A percentile compares a stretch with the other conserved stretches of the same genome.
Conservation (phyloP, 169 alveolate species). For the Cryptosporidium ubiquitum region DNA sequence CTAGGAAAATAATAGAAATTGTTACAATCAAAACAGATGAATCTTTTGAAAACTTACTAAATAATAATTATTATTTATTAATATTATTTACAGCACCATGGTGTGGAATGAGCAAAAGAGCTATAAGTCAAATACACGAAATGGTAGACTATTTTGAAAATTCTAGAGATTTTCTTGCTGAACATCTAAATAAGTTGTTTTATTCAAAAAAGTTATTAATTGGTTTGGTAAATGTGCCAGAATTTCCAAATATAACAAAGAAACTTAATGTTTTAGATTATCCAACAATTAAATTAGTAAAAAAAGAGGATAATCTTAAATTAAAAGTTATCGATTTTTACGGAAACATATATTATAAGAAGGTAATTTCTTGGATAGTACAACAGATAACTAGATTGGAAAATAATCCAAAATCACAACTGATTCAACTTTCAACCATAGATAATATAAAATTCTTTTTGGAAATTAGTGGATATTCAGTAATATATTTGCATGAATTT, state of each 20-base stretch:
- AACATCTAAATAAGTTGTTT: constrained; percentile 3
- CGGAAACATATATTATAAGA: constrained; percentile 37
- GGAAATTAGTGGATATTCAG: constrained; percentile 3
- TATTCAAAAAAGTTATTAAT: constrained; percentile 29
- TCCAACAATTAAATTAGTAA: constrained; percentile 46
- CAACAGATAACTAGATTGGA: constrained; percentile 28
- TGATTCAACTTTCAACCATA: constrained; percentile 8
- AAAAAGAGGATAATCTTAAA: constrained; percentile 1
- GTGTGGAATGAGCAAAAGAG: constrained; percentile 74
- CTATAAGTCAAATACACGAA: constrained; percentile 48
- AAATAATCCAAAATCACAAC: constrained; percentile 1
- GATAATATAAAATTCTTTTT: constrained; percentile 13
- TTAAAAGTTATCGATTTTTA: constrained; percentile 21
- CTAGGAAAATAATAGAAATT: neutral
- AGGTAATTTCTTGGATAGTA: constrained; percentile 37
- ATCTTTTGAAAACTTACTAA: neutral
- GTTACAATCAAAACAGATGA: constrained; percentile 35
- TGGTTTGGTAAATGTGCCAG: constrained; percentile 60
- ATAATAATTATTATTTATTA: neutral
- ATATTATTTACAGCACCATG: constrained; percentile 63
- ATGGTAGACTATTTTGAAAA: constrained; percentile 12
- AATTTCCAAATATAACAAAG: constrained; percentile 31
- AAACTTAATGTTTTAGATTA: constrained; percentile 55
- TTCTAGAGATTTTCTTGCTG: neutral
- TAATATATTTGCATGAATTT: constrained; percentile 23